Evolutionary conservation across 805 yeast genomes (phyloP).

Genomic region (Sporopachydermia lactativora): DNA sequence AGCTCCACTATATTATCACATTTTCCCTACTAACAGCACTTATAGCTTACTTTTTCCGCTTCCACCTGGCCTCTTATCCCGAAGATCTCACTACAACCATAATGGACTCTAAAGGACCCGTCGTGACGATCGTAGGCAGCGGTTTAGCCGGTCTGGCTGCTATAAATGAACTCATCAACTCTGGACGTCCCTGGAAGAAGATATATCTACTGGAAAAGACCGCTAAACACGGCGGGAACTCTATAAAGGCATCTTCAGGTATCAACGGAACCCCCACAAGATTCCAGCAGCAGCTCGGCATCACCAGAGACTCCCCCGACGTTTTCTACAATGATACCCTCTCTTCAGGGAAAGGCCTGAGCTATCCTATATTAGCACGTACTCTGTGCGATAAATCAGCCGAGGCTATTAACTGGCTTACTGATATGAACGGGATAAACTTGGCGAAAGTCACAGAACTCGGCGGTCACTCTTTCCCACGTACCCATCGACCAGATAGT

Average conservation of each 20-base stretch:
- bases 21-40: no score
- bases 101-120: conserved; percentile 12
- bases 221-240: conserved; percentile 39
- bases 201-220: conserved; percentile 32
- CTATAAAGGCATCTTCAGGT: conserved; percentile 48
- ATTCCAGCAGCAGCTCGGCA: conserved; percentile 13
- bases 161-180: conserved; percentile 8
- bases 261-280: conserved; percentile 31
- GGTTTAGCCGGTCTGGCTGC: conserved; percentile 13
- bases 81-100: no score
- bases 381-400: conserved; percentile 18
- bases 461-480: conserved; percentile 27
- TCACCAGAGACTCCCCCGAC: conserved; percentile 16
- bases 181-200: neutral
- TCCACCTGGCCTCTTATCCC: no score
- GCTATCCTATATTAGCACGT: conserved; percentile 14
- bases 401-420: conserved; percentile 23
- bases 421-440: conserved; percentile 17
- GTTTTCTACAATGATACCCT: conserved; percentile 20
- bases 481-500: conserved; percentile 26
- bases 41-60: no score
- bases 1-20: no score
- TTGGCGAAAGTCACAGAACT: conserved; percentile 21
- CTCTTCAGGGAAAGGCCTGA: conserved; percentile 21
- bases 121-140: conserved; percentile 12